Conservation (phyloP, 192 early-diverging fungal species). For the Coemansia sp. region DNA sequence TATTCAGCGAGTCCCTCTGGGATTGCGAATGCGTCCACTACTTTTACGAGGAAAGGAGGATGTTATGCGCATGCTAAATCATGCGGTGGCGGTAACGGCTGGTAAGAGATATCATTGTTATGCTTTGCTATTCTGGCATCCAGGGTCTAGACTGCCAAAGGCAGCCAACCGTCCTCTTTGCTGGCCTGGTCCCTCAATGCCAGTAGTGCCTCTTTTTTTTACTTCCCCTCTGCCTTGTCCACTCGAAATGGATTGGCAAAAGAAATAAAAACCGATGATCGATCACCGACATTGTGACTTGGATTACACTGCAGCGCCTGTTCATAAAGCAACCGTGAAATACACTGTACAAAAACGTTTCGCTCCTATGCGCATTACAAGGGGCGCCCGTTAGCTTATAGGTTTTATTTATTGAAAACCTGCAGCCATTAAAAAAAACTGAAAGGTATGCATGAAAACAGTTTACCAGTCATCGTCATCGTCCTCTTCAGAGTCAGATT, state of each 20-base stretch:
- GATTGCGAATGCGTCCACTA: too few species aligned
- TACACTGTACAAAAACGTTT: neutral
- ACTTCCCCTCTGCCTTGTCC: neutral
- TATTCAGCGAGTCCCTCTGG: too few species aligned
- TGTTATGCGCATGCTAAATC: neutral
- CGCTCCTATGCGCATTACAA: neutral
- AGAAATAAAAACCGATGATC: too few species aligned
- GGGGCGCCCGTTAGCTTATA: neutral
- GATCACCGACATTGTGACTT: too few species aligned
- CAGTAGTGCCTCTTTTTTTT: neutral
- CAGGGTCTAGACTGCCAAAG: neutral
- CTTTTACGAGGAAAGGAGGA: neutral
- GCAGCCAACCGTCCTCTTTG: neutral
- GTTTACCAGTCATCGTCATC: slow-evolving; percentile 51
- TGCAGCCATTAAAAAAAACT: neutral
- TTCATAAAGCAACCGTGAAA: neutral
- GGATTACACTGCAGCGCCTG: too few species aligned
- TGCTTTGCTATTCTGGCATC: too few species aligned
- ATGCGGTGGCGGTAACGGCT: neutral
- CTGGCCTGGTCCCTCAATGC: neutral
- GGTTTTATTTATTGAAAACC: neutral
- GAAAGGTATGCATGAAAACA: neutral
- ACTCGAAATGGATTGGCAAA: too few species aligned
- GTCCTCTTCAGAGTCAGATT: slow-evolving; percentile 51
- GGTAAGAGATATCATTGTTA: too few species aligned